Percentiles rank a stretch among this genome's conserved stretches.
Conservation (phyloP, 371 early-diverging fungal species). For the Mucor saturninus region DNA sequence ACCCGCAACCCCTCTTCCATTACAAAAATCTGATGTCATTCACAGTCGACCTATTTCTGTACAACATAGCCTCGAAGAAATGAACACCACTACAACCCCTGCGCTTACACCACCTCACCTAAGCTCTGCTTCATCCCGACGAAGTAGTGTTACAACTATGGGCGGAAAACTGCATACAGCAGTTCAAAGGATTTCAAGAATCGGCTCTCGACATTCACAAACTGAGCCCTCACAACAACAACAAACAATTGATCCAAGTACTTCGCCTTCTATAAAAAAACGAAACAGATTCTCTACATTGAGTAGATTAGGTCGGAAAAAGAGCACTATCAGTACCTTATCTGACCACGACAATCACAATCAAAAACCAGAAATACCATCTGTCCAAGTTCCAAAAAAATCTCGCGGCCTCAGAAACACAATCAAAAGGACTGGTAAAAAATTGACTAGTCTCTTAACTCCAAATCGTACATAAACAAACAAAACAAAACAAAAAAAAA, state of each 20-base stretch:
- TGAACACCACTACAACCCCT: background rate
- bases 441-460: background rate
- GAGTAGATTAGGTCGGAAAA: background rate
- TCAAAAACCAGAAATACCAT: background rate
- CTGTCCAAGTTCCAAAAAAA: background rate
- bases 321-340: background rate
- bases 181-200: background rate
- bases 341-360: background rate
- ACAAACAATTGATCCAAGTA: background rate
- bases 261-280: background rate
- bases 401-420: background rate
- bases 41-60: background rate
- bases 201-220: background rate
- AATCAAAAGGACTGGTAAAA: background rate
- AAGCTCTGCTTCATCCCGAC: background rate
- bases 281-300: background rate
- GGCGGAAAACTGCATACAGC: background rate
- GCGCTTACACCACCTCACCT: background rate
- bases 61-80: background rate
- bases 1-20: background rate
- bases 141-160: background rate
- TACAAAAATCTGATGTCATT: background rate
- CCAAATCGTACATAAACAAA: constrained; percentile 1
- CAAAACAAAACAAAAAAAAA: constrained; percentile 6
- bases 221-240: background rate